These are phyloP conservation scores for Lactifluus volemus DNA, from an alignment of 768 basidiomycete genomes.

Conservation along the genomic window DNA sequence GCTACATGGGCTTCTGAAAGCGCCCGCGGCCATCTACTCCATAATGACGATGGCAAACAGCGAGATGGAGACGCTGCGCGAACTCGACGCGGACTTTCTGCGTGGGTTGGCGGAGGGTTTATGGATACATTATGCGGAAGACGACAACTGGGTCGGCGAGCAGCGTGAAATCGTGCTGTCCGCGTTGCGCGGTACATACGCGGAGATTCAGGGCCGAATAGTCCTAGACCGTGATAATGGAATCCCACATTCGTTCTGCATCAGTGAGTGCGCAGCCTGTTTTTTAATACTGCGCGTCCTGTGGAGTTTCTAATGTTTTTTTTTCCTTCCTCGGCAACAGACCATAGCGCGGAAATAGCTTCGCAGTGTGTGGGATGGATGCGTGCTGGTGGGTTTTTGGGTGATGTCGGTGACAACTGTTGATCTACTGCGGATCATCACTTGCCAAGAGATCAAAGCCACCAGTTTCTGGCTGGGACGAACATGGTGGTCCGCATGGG, in stretches of 20 bases:
- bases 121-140: conserved; percentile 51
- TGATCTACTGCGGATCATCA: no score
- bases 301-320: not conserved
- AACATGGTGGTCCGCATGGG: no score
- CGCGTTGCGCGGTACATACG: conserved; percentile 31
- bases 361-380: conserved; percentile 42
- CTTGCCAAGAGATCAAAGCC: no score
- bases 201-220: conserved; percentile 27
- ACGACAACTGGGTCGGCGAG: conserved; percentile 63
- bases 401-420: not conserved
- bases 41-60: conserved; percentile 54
- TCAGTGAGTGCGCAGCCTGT: not conserved
- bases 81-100: conserved; percentile 40
- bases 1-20: conserved; percentile 41
- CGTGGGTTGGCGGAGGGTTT: conserved; percentile 31
- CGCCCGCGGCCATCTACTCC: conserved; percentile 43
- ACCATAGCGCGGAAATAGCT: conserved; percentile 42
- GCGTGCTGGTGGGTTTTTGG: conserved; percentile 9
- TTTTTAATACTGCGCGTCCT: not conserved
- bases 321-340: not conserved
- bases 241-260: conserved; percentile 2
- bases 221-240: conserved; percentile 30
- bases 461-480: no score
- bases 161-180: conserved; percentile 35
- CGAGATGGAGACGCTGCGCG: conserved; percentile 56